Percentiles rank a stretch among this genome's conserved stretches.
Conservation (phyloP, 148 eudicot species). For the Nepenthes mirabilis region DNA sequence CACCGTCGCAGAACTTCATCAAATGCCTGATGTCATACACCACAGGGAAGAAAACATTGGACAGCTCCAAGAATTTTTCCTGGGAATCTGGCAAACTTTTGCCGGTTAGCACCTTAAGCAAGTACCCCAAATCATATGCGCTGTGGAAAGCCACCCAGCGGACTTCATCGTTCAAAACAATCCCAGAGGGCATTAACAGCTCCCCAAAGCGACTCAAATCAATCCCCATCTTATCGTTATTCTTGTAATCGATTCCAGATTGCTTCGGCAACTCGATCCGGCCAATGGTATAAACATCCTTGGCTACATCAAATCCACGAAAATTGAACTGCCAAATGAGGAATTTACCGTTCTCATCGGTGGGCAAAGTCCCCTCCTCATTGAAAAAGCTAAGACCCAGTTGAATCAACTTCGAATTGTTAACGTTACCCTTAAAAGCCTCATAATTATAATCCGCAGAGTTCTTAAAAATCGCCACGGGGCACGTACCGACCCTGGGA, state of each 20-base stretch:
- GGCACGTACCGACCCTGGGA: too few relatives aligned
- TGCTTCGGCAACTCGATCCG: background rate
- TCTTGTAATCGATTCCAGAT: constrained; percentile 7
- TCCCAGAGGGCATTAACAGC: background rate
- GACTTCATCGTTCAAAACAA: background rate
- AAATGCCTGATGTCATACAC: background rate
- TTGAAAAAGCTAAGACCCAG: too few relatives aligned
- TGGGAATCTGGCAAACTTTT: background rate
- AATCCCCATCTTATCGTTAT: background rate
- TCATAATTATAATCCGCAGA: too few relatives aligned
- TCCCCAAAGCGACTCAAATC: background rate
- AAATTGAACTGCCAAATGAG: too few relatives aligned
- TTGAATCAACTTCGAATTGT: too few relatives aligned
- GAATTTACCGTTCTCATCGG: too few relatives aligned
- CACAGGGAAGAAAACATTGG: background rate
- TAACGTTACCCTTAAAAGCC: too few relatives aligned
- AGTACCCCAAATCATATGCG: background rate
- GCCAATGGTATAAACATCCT: background rate
- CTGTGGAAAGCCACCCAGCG: background rate
- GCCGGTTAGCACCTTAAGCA: background rate
- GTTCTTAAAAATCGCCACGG: too few relatives aligned
- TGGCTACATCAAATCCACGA: background rate
- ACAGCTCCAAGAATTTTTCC: background rate
- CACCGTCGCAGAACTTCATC: background rate
- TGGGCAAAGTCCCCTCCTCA: too few relatives aligned